Evolutionary conservation across 805 yeast genomes (phyloP).

Genomic region (Cyberlindnera nakhonratchasimensis): DNA sequence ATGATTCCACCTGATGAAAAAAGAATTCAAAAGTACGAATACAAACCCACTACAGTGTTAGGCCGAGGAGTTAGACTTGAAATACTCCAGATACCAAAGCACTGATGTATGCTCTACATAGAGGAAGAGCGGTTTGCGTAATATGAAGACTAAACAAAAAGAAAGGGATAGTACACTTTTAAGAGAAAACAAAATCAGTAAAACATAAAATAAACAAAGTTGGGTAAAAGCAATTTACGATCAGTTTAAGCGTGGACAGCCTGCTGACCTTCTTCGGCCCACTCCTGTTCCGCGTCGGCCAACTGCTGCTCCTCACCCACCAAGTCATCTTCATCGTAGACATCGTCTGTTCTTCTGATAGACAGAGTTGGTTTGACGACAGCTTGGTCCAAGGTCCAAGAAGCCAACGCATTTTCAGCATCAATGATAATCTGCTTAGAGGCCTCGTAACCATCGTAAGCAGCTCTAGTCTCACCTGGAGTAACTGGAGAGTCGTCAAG

Average conservation of each 20-base stretch:
- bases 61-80: conserved; percentile 23
- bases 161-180: conserved; percentile 5
- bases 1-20: conserved; percentile 15
- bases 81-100: conserved; percentile 19
- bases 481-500: conserved; percentile 83
- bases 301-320: conserved; percentile 46
- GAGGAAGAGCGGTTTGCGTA: too few relatives aligned
- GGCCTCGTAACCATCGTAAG: conserved; percentile 86
- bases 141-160: not conserved
- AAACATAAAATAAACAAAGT: conserved; percentile 1
- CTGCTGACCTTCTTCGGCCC: conserved; percentile 40
- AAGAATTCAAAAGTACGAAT: conserved; percentile 19
- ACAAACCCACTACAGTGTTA: conserved; percentile 13
- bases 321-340: conserved; percentile 44
- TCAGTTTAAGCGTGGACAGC: conserved; percentile 23
- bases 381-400: conserved; percentile 83
- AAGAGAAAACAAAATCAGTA: not conserved
- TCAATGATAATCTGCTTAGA: conserved; percentile 84
- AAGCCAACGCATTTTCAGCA: conserved; percentile 77
- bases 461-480: conserved; percentile 90
- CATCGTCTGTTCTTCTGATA: conserved; percentile 56
- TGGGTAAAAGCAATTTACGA: not conserved
- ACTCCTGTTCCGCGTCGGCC: conserved; percentile 53
- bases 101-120: not conserved
- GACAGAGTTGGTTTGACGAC: conserved; percentile 79